Evolutionary conservation across 371 early-diverging fungal genomes (phyloP), one percentile per base, ranked within the genome.

Genomic region (Lichtheimia corymbifera): DNA sequence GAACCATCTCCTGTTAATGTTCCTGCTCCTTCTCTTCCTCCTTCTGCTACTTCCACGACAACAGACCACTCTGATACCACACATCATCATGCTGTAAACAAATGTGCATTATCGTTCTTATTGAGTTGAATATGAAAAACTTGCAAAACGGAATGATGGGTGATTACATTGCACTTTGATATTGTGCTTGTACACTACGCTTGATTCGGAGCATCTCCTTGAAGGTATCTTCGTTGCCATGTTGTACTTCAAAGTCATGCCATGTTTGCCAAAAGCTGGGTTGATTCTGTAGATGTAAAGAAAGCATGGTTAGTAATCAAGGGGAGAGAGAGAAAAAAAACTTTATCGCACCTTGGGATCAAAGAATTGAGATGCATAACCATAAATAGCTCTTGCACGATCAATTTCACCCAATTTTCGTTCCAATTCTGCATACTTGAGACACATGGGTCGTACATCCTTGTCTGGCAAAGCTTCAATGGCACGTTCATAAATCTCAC

Each of bases 141-240:
- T 52, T 27, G 20, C 9, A 27, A 28, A 49, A 58, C 14, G 22
- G 40, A 18, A 47, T 27, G 20, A 47, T 50, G 7, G 14, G 17
- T 60, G 7, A 27, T 66, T 69, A 71, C 65, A 70, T 17, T 35
- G 59, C 71, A 55, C 69, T 76, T 12, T 76, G 66, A 57, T 69
- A 75, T 17, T 73, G 73, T 27, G 79, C 79, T 65, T 78, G 79
- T 45, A 78, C 79, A 70, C 73, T 73, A n/a, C 99, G 91, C 73
- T 96, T 96, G 65, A 97, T 91, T 30, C 98, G 84, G 45, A 98
- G 81, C 97, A 97, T 97, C 66, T 98, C 98, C 76, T 93, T 95
- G 77, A 95, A 98, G 5, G 98, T 96, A 59, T 97, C 97, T 74
- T 99, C 98, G 72, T 95, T 96, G 52, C 99, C 99, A 68, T 94